A percentile compares a stretch with the other conserved stretches of the same genome.
Conservation (phyloP, 2,329 filamentous ascomycete genomes). For the Knoxdaviesia proteae region DNA sequence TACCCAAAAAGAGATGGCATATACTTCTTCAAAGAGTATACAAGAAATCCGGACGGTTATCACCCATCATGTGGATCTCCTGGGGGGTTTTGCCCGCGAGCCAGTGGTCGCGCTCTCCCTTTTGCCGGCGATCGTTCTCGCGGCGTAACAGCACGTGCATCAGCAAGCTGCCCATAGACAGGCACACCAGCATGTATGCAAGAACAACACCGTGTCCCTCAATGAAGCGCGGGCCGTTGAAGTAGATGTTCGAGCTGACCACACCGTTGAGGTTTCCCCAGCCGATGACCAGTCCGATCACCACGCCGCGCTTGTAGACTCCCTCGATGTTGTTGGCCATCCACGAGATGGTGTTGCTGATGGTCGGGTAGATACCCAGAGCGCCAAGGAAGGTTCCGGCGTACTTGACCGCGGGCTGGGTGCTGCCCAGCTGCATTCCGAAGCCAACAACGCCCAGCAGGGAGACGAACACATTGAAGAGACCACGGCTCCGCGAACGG, state of each 20-base stretch:
- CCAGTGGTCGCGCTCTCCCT: constrained; percentile 34
- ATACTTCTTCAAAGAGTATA: constrained; percentile 11
- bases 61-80: constrained; percentile 36
- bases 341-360: constrained; percentile 54
- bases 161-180: constrained; percentile 41
- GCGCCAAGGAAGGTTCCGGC: constrained; percentile 50
- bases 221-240: constrained; percentile 11
- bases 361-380: constrained; percentile 49
- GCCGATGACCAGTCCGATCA: constrained; percentile 52
- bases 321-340: constrained; percentile 46
- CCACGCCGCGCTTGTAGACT: constrained; percentile 43
- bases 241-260: constrained; percentile 46
- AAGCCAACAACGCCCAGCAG: constrained; percentile 45
- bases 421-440: constrained; percentile 37
- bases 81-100: constrained; percentile 30
- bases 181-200: constrained; percentile 40
- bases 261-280: constrained; percentile 62
- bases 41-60: constrained; percentile 20
- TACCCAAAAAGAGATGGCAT: too few relatives aligned
- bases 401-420: constrained; percentile 37
- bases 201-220: constrained; percentile 41
- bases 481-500: constrained; percentile 37
- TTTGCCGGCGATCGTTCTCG: constrained; percentile 37
- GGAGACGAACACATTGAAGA: constrained; percentile 45
- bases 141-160: constrained; percentile 33